Conservation (phyloP, 805 yeast species). For the Suhomyces kilbournensis region DNA sequence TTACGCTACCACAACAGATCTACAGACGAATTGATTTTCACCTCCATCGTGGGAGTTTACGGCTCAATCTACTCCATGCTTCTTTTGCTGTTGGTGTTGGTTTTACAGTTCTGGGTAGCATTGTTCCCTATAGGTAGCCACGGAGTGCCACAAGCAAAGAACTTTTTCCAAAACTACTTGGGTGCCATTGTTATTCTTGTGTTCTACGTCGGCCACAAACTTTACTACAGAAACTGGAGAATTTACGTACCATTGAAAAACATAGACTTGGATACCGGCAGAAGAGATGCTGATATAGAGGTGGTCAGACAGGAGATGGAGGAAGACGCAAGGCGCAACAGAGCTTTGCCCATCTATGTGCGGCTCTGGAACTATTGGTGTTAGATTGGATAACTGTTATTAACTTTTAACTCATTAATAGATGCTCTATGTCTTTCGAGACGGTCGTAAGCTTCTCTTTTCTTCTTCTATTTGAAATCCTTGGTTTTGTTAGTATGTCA, state of each 20-base stretch:
- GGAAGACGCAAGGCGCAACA: conserved; percentile 15
- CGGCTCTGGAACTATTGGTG: conserved; percentile 15
- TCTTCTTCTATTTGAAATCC: too few species aligned
- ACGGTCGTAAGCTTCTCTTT: too few species aligned
- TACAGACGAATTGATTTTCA: conserved; percentile 20
- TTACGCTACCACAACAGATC: conserved; percentile 22
- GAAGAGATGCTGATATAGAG: conserved; percentile 22
- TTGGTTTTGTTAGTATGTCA: too few species aligned
- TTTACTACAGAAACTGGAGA: conserved; percentile 18
- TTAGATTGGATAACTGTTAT: neutral
- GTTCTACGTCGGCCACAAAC: conserved; percentile 23
- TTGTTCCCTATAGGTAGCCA: conserved; percentile 20
- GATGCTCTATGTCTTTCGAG: neutral
- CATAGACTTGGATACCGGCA: conserved; percentile 26
- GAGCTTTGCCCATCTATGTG: conserved; percentile 12
- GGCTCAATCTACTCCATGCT: conserved; percentile 25
- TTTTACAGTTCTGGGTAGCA: conserved; percentile 27
- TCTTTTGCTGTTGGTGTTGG: conserved; percentile 20
- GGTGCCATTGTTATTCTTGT: conserved; percentile 22
- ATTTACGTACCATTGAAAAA: conserved; percentile 17
- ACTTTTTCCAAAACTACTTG: conserved; percentile 25
- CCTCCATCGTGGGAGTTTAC: conserved; percentile 20
- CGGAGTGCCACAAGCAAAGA: conserved; percentile 15
- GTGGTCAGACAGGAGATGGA: conserved; percentile 19
- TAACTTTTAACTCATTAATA: neutral